Conservation (phyloP, 2,329 filamentous ascomycete genomes). For the Albophoma yamanashiensis region DNA sequence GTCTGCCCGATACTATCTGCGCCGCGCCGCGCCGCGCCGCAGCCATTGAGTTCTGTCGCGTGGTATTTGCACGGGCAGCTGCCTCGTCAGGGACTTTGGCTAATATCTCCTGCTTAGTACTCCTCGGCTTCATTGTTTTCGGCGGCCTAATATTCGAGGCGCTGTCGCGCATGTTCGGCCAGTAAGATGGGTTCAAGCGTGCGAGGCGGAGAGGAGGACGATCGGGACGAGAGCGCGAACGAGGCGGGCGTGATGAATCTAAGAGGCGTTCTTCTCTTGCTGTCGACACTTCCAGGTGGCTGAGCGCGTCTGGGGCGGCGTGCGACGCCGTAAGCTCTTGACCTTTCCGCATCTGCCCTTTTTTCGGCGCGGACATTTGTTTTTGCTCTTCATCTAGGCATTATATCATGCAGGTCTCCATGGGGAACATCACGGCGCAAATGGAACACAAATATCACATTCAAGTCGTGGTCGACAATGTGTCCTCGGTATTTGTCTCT, state of each 20-base stretch:
- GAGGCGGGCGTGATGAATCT: background rate
- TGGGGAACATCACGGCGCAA: background rate
- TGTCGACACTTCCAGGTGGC: background rate
- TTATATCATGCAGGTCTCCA: background rate
- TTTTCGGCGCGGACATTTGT: background rate
- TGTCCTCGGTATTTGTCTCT: background rate
- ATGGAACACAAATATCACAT: background rate
- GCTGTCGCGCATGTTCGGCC: conserved; percentile 40
- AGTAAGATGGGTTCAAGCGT: conserved; percentile 1
- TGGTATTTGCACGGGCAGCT: no score
- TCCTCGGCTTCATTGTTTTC: conserved; percentile 51
- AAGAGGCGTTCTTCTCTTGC: background rate
- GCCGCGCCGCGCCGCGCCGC: background rate
- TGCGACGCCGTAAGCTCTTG: background rate
- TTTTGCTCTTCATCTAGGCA: background rate
- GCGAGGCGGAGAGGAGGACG: background rate
- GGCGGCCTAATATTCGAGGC: conserved; percentile 50
- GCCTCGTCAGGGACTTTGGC: background rate
- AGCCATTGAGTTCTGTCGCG: background rate
- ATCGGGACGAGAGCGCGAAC: background rate
- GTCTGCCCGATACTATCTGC: conserved; percentile 10
- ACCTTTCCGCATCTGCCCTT: background rate
- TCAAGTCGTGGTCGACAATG: background rate
- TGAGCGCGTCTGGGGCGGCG: background rate
- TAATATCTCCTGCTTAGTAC: conserved; percentile 19